phyloP scores from a whole-genome alignment of 148 eudicot genomes.

The Cornus florida region DNA sequence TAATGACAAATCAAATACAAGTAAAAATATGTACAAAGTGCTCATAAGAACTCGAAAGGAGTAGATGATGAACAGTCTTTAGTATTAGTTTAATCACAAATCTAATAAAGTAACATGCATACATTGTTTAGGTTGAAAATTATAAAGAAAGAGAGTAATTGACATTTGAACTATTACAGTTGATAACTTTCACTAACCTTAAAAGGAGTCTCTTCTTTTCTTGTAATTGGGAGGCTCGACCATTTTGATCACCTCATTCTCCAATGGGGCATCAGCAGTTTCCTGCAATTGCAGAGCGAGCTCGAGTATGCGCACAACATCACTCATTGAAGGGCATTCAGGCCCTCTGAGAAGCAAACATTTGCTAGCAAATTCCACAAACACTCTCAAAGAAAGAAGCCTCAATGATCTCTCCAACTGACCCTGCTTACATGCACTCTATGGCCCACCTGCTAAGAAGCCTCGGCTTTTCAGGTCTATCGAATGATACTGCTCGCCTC shows the following conservation, averaged over 20 bases:
- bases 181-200: too few species aligned
- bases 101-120: too few species aligned
- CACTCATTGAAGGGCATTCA: conserved; percentile 21
- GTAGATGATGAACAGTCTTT: too few species aligned
- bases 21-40: too few species aligned
- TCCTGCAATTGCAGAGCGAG: conserved; percentile 22
- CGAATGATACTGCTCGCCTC: neutral
- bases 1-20: too few species aligned
- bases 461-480: too few species aligned
- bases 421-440: neutral
- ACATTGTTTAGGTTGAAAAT: too few species aligned
- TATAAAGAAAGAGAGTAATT: too few species aligned
- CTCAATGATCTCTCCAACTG: conserved; percentile 10
- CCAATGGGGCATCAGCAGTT: neutral
- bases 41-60: too few species aligned
- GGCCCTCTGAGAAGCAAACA: conserved; percentile 11
- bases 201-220: too few species aligned
- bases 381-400: conserved; percentile 17
- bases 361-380: conserved; percentile 14
- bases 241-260: neutral
- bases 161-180: too few species aligned
- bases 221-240: neutral
- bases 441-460: neutral
- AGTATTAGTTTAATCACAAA: too few species aligned
- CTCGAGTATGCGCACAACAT: conserved; percentile 13